Evolutionary conservation across 257 asterid genomes (phyloP), one percentile per base, ranked within the genome.

Genomic region (Nicotiana otophora): DNA sequence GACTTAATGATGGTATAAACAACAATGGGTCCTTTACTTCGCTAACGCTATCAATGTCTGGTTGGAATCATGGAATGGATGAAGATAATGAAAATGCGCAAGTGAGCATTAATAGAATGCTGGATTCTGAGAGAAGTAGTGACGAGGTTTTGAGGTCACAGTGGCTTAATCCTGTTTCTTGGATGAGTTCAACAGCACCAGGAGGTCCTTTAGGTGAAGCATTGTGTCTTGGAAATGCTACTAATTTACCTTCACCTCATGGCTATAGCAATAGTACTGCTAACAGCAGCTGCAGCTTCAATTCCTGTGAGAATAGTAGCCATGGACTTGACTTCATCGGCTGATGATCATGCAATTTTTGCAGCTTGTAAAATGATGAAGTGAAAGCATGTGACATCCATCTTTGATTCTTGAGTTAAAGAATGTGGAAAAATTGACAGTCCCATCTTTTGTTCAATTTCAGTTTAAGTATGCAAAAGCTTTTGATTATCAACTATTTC

Each of bases 151-250:
- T 82, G 81, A 80, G 77, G 61, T 48, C 81, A 36, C 86, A 85
- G 60, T 86, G 86, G 84, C 68, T 64, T 39, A 80, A 67, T 34
- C 58, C 85, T n/a, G 83, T 81, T 82, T 83, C 90, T 34, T 90
- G 93, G 94, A 82, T 81, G 87, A 81, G 67, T 53, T 84, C 88
- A 10, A 68, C 88, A 19, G 77, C 90, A 23, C 92, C 89, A 0
- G 98, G 98, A 78, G 97, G 98, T 19, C 97, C 98, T 2, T 81
- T 93, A 57, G 97, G 94, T 5, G 97, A 93, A 86, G 97, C 91
- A 0, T 75, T 91, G 89, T 88, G 97, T 64, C 88, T 92, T 42
- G 95, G 96, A 28, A 82, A 82, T 60, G 80, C 84, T 64, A 55
- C 84, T 2, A 84, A 48, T 83, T 82, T 84, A 68, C 80, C 85